Conservation (phyloP, 768 basidiomycete genomes). For the Phaffia tasmanica region DNA sequence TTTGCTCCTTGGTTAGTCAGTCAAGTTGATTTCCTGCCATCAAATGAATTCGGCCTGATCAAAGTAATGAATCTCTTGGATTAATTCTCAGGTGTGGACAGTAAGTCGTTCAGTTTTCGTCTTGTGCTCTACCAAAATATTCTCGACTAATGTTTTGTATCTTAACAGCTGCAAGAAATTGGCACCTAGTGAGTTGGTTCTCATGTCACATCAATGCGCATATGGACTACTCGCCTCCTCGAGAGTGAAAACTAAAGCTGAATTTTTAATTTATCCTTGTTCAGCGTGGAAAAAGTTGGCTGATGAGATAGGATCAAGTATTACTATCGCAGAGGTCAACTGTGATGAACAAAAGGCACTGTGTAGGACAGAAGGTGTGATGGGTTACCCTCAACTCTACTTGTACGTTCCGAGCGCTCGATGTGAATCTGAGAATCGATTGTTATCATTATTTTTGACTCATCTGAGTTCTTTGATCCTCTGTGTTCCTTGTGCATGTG, state of each 20-base stretch:
- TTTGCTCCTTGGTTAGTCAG: conserved; percentile 72
- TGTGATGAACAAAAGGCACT: conserved; percentile 63
- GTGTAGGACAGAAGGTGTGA: conserved; percentile 56
- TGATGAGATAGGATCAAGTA: conserved; percentile 52
- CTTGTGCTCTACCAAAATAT: neutral
- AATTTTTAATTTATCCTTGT: neutral
- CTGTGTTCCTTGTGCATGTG: neutral
- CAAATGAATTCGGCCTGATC: too few species aligned
- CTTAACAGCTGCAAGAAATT: conserved; percentile 66
- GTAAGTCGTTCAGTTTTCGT: conserved; percentile 29
- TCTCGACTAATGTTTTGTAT: neutral
- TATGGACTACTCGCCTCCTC: neutral
- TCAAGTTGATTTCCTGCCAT: neutral
- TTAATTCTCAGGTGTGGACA: conserved; percentile 61
- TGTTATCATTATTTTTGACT: neutral
- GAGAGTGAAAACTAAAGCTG: neutral
- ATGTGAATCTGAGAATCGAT: neutral
- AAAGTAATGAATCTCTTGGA: neutral
- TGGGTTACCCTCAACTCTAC: conserved; percentile 72
- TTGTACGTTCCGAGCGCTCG: conserved; percentile 45
- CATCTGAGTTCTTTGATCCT: neutral
- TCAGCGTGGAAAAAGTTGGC: conserved; percentile 67
- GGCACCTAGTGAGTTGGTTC: conserved; percentile 46
- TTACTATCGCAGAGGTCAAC: conserved; percentile 75
- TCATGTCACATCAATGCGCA: neutral